Conservation (phyloP, 768 basidiomycete genomes). For the Kwoniella bestiolae region DNA sequence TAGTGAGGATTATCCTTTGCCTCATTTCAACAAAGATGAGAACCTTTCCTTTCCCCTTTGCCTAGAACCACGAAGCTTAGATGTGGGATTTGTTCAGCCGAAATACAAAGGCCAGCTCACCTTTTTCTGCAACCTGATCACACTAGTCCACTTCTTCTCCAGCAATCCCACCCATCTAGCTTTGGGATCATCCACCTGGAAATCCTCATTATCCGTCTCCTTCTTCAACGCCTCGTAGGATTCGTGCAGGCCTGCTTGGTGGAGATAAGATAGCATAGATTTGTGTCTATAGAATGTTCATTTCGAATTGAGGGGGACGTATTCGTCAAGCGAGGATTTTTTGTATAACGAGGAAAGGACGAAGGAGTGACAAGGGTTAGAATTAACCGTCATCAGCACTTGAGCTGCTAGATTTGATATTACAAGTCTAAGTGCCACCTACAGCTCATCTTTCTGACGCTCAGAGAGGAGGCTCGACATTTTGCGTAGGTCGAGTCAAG, state of each 20-base stretch:
- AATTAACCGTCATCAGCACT: too few species aligned
- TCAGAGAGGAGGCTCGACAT: slow-evolving; percentile 56
- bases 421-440: slow-evolving; percentile 29
- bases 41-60: background rate
- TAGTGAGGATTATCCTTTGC: too few species aligned
- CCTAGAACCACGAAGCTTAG: background rate
- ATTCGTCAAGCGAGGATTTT: too few species aligned
- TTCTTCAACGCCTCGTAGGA: slow-evolving; percentile 52
- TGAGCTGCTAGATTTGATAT: too few species aligned
- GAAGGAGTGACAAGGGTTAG: too few species aligned
- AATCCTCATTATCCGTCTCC: slow-evolving; percentile 55
- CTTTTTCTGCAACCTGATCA: slow-evolving; percentile 95
- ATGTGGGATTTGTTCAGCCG: too few species aligned
- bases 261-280: slow-evolving; percentile 54
- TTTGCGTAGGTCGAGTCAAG: slow-evolving; percentile 7
- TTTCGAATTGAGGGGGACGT: too few species aligned
- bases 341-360: too few species aligned
- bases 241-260: slow-evolving; percentile 43
- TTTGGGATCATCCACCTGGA: slow-evolving; percentile 68
- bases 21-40: too few species aligned
- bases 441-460: slow-evolving; percentile 57
- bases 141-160: slow-evolving; percentile 98
- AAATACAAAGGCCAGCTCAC: slow-evolving; percentile 57
- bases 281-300: slow-evolving; percentile 39
- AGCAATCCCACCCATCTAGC: slow-evolving; percentile 82